A percentile compares a stretch with the other conserved stretches of the same genome.
phyloP scores from a whole-genome alignment of 352 stramenopile genomes.

The Phytophthora kernoviae region DNA sequence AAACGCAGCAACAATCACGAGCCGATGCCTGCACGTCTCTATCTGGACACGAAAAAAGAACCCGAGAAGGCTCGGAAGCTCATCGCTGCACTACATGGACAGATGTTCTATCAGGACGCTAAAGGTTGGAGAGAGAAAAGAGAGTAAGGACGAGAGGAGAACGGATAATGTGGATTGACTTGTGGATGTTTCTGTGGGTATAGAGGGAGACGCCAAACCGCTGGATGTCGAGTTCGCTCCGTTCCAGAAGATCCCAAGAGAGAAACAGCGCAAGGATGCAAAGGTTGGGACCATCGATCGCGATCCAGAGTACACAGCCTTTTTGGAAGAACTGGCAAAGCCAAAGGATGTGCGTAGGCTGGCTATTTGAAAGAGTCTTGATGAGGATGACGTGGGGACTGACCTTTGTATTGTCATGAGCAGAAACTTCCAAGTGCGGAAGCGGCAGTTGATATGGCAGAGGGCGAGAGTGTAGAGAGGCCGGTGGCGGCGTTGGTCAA shows the following conservation, averaged over 20 bases:
- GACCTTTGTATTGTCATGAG: conserved; percentile 3
- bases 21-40: conserved; percentile 55
- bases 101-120: conserved; percentile 32
- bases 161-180: background rate
- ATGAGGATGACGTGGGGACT: background rate
- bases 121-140: conserved; percentile 35
- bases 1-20: conserved; percentile 59
- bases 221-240: conserved; percentile 77
- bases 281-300: conserved; percentile 77
- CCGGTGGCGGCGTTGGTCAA: conserved; percentile 77
- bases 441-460: conserved; percentile 51
- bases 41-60: conserved; percentile 79
- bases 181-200: background rate
- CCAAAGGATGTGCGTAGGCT: conserved; percentile 57
- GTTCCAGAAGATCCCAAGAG: conserved; percentile 80
- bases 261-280: conserved; percentile 81
- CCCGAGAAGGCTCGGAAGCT: conserved; percentile 51
- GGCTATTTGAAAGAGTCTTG: background rate
- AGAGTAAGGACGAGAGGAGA: background rate
- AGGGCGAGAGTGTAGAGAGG: conserved; percentile 63
- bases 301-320: conserved; percentile 74
- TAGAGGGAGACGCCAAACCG: conserved; percentile 7
- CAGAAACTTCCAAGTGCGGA: conserved; percentile 82
- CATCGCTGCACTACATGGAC: conserved; percentile 59
- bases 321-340: conserved; percentile 71